Conservation (phyloP, 2,329 filamentous ascomycete species). For the Talaromyces sp. region DNA sequence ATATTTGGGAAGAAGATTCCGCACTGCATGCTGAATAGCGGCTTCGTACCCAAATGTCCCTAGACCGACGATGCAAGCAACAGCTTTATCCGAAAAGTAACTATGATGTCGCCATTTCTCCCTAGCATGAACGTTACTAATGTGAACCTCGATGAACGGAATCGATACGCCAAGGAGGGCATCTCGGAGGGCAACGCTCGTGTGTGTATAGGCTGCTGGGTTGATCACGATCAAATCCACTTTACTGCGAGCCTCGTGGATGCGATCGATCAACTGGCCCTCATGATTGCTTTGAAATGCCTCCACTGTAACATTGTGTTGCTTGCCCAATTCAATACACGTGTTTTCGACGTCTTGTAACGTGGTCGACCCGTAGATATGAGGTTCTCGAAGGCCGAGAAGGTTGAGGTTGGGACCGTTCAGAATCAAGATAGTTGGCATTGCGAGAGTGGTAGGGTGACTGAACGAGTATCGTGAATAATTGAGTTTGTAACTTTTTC, state of each 20-base stretch:
- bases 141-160: conserved; percentile 75
- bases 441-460: background rate
- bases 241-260: conserved; percentile 63
- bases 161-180: conserved; percentile 67
- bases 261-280: conserved; percentile 69
- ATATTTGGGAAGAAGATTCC: conserved; percentile 31
- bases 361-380: conserved; percentile 70
- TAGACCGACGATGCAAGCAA: conserved; percentile 69
- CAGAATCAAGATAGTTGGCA: conserved; percentile 62
- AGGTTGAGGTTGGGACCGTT: conserved; percentile 85
- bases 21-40: conserved; percentile 55
- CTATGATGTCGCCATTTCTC: conserved; percentile 69
- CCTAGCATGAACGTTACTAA: conserved; percentile 70
- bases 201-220: conserved; percentile 72
- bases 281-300: conserved; percentile 77
- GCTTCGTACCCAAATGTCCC: conserved; percentile 62
- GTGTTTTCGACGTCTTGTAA: conserved; percentile 59
- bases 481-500: background rate
- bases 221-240: conserved; percentile 69
- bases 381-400: conserved; percentile 70
- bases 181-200: conserved; percentile 72
- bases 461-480: background rate
- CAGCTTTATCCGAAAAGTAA: conserved; percentile 73
- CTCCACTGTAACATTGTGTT: conserved; percentile 53
- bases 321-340: conserved; percentile 51